Base-by-base conservation (phyloP, 202 grass and related monocot genomes). In the Carex sylvatica region DNA sequence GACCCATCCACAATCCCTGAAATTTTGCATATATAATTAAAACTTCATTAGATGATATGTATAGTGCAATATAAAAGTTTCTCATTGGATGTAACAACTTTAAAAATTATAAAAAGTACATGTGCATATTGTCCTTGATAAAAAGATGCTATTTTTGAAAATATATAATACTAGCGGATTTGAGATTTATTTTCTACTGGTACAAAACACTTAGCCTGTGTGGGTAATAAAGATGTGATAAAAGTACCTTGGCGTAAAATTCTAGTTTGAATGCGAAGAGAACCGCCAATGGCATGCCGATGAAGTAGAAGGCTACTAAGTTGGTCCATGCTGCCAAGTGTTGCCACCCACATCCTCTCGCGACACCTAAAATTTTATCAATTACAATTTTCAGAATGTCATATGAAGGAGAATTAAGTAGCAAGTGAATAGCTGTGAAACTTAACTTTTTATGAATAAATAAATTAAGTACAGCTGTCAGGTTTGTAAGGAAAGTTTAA, bases 341-440 rank as follows among this genome's bases (percentile, higher is more conserved):
- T 80, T 99, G 96, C 96, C 96, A 99, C 0, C 96, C 96, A 55
- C 96, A 95, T 6, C 96, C 96, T 85, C 96, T 93, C 1, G 96
- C 22, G 2, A 95, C 92, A 16, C 96, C 96, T 97, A 65, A 60
- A 91, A 28, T 2, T 67, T 69, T 18, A 55, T 49, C 61, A 65
- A 49, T 61, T 62, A 26, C 9, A 44, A 47, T 46, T 44, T 14
- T 59, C 22, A 5, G 42, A 11, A 70, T 20, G 4, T 0, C 8
- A 83, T 24, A 36, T n/a, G 4, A 12, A 38, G 15, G 15, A 56
- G 16, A 42, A 44, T 28, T 28, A 28, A 28, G 44, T 72, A 49
- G 2, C 12, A 49, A 26, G 22, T 51, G 22, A 2, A 49, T 70
- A 49, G 44, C 19, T 26, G 42, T 51, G 9, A 52, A 24, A 52